Conservation (phyloP, 371 early-diverging fungal genomes). For the Vairimorpha necatrix region DNA sequence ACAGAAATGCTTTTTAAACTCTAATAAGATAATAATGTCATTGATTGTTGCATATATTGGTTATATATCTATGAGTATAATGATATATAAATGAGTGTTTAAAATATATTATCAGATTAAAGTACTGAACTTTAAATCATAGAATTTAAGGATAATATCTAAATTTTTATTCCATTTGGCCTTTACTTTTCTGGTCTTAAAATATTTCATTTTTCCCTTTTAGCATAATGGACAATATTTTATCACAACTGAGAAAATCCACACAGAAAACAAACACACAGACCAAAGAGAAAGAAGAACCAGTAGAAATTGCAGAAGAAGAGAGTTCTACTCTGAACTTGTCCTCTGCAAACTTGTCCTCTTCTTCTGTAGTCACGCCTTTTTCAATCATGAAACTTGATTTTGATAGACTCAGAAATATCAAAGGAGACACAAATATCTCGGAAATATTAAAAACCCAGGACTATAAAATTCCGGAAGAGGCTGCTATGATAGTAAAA, state of each 20-base stretch:
- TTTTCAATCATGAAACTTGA: conserved; percentile 39
- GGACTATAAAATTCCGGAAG: conserved; percentile 12
- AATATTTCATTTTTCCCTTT: not conserved
- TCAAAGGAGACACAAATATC: not conserved
- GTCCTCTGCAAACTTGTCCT: not conserved
- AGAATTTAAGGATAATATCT: no score
- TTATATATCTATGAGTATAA: no score
- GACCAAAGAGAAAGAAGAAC: not conserved
- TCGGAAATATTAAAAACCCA: not conserved
- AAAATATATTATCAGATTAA: no score
- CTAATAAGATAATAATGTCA: no score
- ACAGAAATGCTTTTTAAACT: no score
- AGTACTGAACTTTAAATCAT: no score
- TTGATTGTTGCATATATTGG: no score
- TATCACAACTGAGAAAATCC: conserved; percentile 8
- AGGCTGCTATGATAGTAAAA: conserved; percentile 22
- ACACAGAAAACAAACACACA: not conserved
- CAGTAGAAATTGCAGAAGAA: not conserved
- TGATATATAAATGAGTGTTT: no score
- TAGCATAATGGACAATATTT: conserved; percentile 12
- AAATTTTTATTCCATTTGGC: no score
- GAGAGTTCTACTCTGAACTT: not conserved
- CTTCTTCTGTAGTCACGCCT: conserved; percentile 17
- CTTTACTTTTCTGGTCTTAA: not conserved
- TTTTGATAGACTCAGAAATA: conserved; percentile 4